Conservation (phyloP, 345 rosid species). For the Syzygium jambos region DNA sequence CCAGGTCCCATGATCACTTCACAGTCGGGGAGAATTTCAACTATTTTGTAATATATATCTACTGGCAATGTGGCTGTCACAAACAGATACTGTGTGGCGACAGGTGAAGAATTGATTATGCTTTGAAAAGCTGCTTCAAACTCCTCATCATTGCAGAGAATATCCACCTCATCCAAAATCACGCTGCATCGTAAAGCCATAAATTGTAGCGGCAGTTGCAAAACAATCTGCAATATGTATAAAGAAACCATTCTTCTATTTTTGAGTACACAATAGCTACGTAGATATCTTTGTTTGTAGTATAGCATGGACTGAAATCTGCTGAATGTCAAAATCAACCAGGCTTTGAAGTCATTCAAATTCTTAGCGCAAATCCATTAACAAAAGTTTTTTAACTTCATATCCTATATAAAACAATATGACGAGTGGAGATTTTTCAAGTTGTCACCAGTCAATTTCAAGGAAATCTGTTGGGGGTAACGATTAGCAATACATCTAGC, state of each 20-base stretch:
- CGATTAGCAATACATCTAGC: not conserved
- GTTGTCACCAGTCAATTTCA: not conserved
- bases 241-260: not conserved
- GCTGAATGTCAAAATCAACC: not conserved
- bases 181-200: constrained; percentile 37
- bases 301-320: not conserved
- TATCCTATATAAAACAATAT: not conserved
- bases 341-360: not conserved
- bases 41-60: constrained; percentile 72
- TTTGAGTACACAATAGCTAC: not conserved
- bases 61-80: constrained; percentile 90
- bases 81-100: constrained; percentile 72
- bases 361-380: not conserved
- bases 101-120: constrained; percentile 65
- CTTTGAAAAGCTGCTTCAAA: constrained; percentile 70
- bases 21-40: constrained; percentile 81
- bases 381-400: not conserved
- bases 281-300: not conserved
- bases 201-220: not conserved
- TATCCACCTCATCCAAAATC: constrained; percentile 87
- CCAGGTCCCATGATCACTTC: constrained; percentile 91
- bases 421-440: not conserved
- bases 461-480: not conserved
- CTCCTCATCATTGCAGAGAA: constrained; percentile 71
- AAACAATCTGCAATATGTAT: not conserved